A percentile compares a stretch with the other conserved stretches of the same genome.
These are phyloP conservation scores for Agaricus bisporus DNA, from an alignment of 768 basidiomycete genomes.

Conservation along the genomic window DNA sequence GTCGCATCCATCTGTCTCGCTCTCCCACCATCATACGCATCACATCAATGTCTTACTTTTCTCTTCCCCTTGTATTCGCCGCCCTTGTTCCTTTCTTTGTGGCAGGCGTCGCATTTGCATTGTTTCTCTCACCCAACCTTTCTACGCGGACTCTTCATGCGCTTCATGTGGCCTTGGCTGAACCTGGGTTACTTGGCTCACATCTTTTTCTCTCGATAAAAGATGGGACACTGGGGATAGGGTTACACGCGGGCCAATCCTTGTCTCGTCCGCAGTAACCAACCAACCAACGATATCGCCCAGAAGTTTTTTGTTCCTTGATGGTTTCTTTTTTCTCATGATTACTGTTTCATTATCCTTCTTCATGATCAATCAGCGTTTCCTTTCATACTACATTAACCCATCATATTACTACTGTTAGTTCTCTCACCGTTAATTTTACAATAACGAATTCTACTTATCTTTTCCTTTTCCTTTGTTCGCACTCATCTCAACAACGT, in stretches of 20 bases:
- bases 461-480: too few relatives aligned
- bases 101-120: background rate
- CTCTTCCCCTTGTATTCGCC: background rate
- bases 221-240: too few relatives aligned
- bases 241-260: too few relatives aligned
- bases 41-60: background rate
- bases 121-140: background rate
- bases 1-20: background rate
- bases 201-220: too few relatives aligned
- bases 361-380: background rate
- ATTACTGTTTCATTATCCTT: background rate
- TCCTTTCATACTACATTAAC: background rate
- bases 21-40: background rate
- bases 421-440: background rate
- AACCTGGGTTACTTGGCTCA: too few relatives aligned
- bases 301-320: background rate
- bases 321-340: background rate
- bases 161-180: too few relatives aligned
- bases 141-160: too few relatives aligned
- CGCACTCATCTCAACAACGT: too few relatives aligned
- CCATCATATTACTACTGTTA: background rate
- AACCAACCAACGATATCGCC: background rate
- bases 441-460: background rate
- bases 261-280: background rate
- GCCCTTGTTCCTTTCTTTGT: background rate